phyloP scores from a whole-genome alignment of 805 yeast genomes.

The Metschnikowia aberdeeniae region DNA sequence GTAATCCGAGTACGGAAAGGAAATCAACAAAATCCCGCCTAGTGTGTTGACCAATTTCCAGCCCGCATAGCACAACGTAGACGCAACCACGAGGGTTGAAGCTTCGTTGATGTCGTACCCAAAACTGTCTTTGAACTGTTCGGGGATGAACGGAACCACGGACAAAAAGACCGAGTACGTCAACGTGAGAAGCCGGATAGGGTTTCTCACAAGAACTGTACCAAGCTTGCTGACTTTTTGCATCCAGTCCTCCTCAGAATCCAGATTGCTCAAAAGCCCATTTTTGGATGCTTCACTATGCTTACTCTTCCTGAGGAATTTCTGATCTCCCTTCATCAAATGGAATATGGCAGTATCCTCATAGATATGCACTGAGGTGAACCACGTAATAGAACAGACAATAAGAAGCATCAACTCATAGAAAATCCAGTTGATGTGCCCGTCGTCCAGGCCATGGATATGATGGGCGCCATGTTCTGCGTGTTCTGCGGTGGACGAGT shows the following conservation, averaged over 20 bases:
- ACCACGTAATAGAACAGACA: constrained; percentile 21
- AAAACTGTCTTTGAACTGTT: constrained; percentile 22
- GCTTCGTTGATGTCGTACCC: constrained; percentile 41
- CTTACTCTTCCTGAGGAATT: neutral
- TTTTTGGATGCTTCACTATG: neutral
- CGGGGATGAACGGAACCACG: constrained; percentile 39
- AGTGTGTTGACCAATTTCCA: constrained; percentile 49
- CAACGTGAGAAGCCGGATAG: constrained; percentile 46
- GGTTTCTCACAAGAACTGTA: constrained; percentile 24
- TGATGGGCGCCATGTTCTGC: constrained; percentile 35
- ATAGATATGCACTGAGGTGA: constrained; percentile 33
- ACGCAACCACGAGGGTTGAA: constrained; percentile 44
- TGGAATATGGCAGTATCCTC: constrained; percentile 32
- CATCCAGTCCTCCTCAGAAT: neutral
- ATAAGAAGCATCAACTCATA: constrained; percentile 26
- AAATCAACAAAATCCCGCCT: constrained; percentile 50
- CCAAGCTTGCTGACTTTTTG: neutral
- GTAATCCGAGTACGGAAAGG: constrained; percentile 46
- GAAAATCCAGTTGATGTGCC: constrained; percentile 22
- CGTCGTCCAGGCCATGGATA: constrained; percentile 28
- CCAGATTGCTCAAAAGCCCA: neutral
- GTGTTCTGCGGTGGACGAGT: constrained; percentile 17
- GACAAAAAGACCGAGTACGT: constrained; percentile 38
- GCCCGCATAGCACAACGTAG: constrained; percentile 44
- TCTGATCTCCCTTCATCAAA: constrained; percentile 20